Evolutionary conservation across 2,329 filamentous ascomycete species (phyloP).

Genomic region (Colletotrichum limetticola): DNA sequence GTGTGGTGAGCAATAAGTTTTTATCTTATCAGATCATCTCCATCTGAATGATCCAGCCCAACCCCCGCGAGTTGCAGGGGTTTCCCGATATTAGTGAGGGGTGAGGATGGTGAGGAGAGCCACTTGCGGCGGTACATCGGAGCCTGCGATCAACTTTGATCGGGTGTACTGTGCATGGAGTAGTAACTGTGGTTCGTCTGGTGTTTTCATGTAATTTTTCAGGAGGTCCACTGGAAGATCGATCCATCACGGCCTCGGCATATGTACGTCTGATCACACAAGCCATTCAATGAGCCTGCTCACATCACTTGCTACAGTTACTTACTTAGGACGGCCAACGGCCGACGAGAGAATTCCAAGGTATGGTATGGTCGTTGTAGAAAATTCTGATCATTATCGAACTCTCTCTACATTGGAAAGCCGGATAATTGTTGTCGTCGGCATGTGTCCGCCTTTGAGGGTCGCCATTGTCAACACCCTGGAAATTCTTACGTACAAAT

Average conservation of each 20-base stretch:
- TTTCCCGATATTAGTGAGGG: constrained; percentile 1
- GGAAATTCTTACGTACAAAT: background rate
- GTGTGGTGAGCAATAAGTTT: background rate
- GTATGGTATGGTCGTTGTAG: too few relatives aligned
- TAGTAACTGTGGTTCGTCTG: background rate
- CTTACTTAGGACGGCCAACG: background rate
- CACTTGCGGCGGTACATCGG: constrained; percentile 22
- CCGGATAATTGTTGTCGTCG: background rate
- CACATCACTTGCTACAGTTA: background rate
- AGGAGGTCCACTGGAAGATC: background rate
- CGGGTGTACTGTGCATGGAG: too few relatives aligned
- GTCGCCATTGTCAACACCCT: background rate
- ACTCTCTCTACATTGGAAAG: background rate
- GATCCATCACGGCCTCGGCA: background rate
- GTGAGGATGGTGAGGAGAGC: background rate
- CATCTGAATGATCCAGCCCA: background rate
- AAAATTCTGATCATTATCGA: background rate
- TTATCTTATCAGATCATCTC: constrained; percentile 34
- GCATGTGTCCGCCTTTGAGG: too few relatives aligned
- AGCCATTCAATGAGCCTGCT: background rate
- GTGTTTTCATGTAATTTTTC: background rate
- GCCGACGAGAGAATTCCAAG: background rate
- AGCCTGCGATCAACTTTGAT: background rate
- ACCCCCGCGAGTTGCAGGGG: constrained; percentile 6
- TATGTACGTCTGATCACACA: background rate